Percentiles rank a stretch among this genome's conserved stretches.
phyloP scores from a whole-genome alignment of 2,329 filamentous ascomycete genomes.

The Penicillium sp. region DNA sequence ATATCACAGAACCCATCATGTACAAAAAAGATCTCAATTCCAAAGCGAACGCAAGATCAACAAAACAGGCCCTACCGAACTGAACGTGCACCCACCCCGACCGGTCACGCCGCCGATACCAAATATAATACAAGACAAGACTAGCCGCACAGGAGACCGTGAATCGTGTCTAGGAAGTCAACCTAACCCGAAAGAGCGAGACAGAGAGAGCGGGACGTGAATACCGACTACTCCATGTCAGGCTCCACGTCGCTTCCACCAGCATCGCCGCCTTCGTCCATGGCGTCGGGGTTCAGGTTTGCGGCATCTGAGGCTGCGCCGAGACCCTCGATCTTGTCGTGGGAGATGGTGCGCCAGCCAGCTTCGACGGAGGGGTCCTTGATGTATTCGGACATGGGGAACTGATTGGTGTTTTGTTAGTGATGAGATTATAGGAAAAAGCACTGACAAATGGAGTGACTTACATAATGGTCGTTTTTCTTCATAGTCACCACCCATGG shows the following conservation, averaged over 20 bases:
- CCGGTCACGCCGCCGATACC: conserved; percentile 20
- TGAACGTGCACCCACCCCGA: background rate
- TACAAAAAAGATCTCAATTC: conserved; percentile 2
- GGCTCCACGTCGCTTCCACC: conserved; percentile 47
- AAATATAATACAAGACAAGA: conserved; percentile 28
- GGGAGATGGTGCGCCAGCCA: conserved; percentile 64
- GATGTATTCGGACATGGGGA: conserved; percentile 69
- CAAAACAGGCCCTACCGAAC: background rate
- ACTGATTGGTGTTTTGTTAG: conserved; percentile 45
- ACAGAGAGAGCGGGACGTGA: background rate
- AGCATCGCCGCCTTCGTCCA: conserved; percentile 51
- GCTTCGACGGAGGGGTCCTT: conserved; percentile 60
- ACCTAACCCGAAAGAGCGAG: background rate
- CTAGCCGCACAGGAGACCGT: conserved; percentile 3
- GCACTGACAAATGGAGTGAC: conserved; percentile 25
- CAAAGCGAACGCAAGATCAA: background rate
- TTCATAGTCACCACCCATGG: conserved; percentile 99
- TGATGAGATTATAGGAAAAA: background rate
- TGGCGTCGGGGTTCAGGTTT: conserved; percentile 54
- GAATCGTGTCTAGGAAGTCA: background rate
- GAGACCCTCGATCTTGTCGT: conserved; percentile 54
- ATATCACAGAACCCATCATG: background rate
- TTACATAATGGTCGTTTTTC: conserved; percentile 94
- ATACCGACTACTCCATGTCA: conserved; percentile 32
- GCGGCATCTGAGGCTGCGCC: conserved; percentile 46